phyloP scores from a whole-genome alignment of 1,139 yeast species.

The Pichia sp. region DNA sequence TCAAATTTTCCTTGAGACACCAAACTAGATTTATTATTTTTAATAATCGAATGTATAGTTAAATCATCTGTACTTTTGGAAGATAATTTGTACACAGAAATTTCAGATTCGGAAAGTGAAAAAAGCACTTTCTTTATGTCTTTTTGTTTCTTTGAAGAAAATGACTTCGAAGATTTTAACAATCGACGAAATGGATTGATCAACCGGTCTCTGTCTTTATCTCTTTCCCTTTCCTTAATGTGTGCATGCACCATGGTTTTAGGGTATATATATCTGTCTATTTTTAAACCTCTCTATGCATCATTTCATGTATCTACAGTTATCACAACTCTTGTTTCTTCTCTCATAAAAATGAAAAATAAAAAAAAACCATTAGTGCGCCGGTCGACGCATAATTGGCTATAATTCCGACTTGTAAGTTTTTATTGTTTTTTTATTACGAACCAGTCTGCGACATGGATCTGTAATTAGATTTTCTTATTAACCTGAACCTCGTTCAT shows the following conservation, averaged over 20 bases:
- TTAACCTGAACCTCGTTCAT: no score
- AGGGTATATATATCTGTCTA: no score
- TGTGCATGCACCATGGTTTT: background rate
- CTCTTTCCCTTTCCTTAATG: background rate
- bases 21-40: slow-evolving; percentile 27
- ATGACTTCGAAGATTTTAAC: background rate
- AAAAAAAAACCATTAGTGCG: no score
- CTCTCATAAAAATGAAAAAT: no score
- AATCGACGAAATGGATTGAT: background rate
- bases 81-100: slow-evolving; percentile 14
- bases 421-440: no score
- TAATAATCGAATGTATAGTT: background rate
- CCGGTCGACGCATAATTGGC: no score
- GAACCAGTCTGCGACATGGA: no score
- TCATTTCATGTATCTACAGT: no score
- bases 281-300: no score
- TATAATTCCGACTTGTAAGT: no score
- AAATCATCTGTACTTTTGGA: background rate
- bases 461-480: no score
- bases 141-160: background rate
- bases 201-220: background rate
- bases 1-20: slow-evolving; percentile 59
- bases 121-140: slow-evolving; percentile 9
- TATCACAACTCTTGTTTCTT: no score
- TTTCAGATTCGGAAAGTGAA: slow-evolving; percentile 10